Percentiles rank a stretch among this genome's conserved stretches.
Conservation (phyloP, 2,329 filamentous ascomycete genomes). For the Talaromyces piceae region DNA sequence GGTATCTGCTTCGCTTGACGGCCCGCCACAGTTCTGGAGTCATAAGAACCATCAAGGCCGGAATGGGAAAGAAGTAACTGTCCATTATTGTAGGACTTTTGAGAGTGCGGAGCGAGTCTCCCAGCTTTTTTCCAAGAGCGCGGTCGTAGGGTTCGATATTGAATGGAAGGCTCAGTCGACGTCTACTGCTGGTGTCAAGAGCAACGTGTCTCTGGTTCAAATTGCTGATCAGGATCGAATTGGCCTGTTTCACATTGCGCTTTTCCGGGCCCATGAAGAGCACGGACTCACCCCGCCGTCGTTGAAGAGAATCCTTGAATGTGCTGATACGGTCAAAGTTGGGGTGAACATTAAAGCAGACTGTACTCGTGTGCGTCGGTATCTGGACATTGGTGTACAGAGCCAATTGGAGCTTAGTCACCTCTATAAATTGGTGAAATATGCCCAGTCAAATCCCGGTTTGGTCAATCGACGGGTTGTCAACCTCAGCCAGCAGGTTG, state of each 20-base stretch:
- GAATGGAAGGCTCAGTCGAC: conserved; percentile 64
- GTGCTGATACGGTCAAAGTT: conserved; percentile 60
- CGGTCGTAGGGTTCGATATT: conserved; percentile 78
- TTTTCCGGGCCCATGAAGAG: conserved; percentile 44
- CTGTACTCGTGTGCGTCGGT: conserved; percentile 59
- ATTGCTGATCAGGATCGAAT: conserved; percentile 70
- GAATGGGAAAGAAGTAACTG: conserved; percentile 49
- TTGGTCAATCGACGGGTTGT: conserved; percentile 61
- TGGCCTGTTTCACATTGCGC: conserved; percentile 71
- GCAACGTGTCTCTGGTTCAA: conserved; percentile 75
- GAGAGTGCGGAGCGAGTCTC: conserved; percentile 60
- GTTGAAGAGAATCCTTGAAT: conserved; percentile 65
- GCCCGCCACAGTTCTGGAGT: conserved; percentile 23
- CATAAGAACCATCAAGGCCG: conserved; percentile 40
- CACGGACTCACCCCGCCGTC: conserved; percentile 60
- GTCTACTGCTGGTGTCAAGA: conserved; percentile 46
- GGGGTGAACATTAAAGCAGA: conserved; percentile 72
- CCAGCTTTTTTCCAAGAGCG: conserved; percentile 59
- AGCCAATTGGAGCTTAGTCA: conserved; percentile 78
- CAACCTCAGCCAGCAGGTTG: conserved; percentile 60
- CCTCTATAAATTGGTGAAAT: conserved; percentile 69
- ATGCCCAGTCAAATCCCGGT: conserved; percentile 46
- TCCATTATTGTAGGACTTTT: conserved; percentile 70
- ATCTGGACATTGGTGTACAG: conserved; percentile 55
- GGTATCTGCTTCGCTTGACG: not conserved